Base-by-base conservation (phyloP, 192 early-diverging fungal species). In the Diversispora epigaea region DNA sequence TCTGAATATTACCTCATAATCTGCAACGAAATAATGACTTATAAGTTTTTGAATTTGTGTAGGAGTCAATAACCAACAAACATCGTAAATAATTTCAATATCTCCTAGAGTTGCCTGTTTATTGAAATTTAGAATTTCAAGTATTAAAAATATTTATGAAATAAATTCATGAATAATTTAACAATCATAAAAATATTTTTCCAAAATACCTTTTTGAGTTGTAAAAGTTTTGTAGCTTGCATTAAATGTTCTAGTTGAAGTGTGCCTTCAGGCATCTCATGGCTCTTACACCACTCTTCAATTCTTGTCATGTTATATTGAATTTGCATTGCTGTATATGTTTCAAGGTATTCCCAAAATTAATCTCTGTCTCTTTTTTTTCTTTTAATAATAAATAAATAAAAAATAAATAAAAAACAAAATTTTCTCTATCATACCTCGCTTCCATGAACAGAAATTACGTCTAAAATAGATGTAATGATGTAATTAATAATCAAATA, bases 381-480 rank as follows among this genome's bases (percentile, higher is more conserved):
- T 49, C 3, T 49, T 21, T 32, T 17, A 50, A 64, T 71, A 50
- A 41, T n/a, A 75, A 19, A 21, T 12, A 21, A 77, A 44, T 10
- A 70, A 75, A 17, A 45, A 9, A 5, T 19, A 21, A 10, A 73
- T 39, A 41, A 14, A n/a, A n/a, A 79, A 11, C 3, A 39, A n/a
- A 44, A 12, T n/a, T 21, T 57, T 39, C 6, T 32, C 76, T n/a
- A 44, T 55, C 46, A 70, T 79, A 80, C 95, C 95, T 77, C 98
- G 92, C 83, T 99, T 98, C 95, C 96, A 98, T 25, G 98, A 97
- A 85, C 94, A 97, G 75, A 98, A 99, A 86, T 97, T 98, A 69
- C 95, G 93, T 57, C 98, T 88, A 73, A 19, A 57, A 41, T 6
- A 68, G 43, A 50, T 17, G 32, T 71, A 56, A 25, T 55, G 0